These are phyloP conservation scores for Vigna angularis DNA, from an alignment of 306 rosid genomes.

Conservation along the genomic window DNA sequence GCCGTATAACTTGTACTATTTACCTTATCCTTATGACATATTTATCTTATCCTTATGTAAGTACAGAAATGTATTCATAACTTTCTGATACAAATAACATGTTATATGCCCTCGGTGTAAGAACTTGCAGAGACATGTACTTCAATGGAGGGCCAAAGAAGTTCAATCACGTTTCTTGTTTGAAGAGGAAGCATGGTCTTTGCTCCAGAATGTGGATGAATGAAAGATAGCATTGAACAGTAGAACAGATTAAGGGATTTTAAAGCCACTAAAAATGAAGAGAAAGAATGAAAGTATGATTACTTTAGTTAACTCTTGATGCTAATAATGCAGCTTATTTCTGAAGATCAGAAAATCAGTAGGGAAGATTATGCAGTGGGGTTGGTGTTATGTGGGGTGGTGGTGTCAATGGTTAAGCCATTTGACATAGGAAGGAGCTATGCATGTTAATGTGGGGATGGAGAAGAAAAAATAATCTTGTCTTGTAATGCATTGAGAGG, in stretches of 20 bases:
- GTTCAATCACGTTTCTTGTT: background rate
- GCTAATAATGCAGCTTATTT: constrained; percentile 1
- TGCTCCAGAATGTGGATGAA: background rate
- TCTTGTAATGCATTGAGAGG: constrained; percentile 1
- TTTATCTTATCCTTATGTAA: constrained; percentile 4
- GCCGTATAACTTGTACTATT: background rate
- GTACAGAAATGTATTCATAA: background rate
- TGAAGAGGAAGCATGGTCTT: background rate
- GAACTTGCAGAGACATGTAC: background rate
- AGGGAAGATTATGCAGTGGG: constrained; percentile 1
- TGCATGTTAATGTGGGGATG: constrained; percentile 13
- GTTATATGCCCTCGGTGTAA: background rate
- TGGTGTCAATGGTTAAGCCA: background rate
- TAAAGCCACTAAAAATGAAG: background rate
- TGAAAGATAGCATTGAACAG: background rate
- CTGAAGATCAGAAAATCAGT: background rate
- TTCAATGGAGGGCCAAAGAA: background rate
- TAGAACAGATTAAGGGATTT: background rate
- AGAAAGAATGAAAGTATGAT: background rate
- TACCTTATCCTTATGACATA: constrained; percentile 3
- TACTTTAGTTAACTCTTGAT: constrained; percentile 1
- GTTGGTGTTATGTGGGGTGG: background rate
- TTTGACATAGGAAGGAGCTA: background rate
- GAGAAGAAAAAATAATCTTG: constrained; percentile 19
- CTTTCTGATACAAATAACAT: background rate